Base-by-base conservation (phyloP, 2,329 filamentous ascomycete genomes). In the Polytolypa hystricis region DNA sequence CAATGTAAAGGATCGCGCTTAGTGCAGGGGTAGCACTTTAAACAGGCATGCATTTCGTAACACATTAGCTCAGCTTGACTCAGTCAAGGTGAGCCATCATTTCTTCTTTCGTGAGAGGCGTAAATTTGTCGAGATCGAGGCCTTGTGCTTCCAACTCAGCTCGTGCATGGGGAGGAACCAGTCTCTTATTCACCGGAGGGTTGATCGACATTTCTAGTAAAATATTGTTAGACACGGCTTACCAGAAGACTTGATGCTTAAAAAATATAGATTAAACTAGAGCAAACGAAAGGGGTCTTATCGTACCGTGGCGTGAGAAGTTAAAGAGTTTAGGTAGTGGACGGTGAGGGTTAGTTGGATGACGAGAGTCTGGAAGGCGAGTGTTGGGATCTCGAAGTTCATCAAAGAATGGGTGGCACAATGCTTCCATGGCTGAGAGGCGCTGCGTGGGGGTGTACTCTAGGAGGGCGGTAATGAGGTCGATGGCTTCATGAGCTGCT, bases 361-460 rank as follows among this genome's bases (percentile, higher is more conserved):
- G 86, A 57, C 91, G 82, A 16, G 91, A 98, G 60, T 98, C 91
- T 7, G 89, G 91, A 47, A 98, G 72, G 60, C 81, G 84, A 42
- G 87, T 96, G 58, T 62, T 78, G n/a, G 86, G 84, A 53, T 95
- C 86, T 53, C 91, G 77, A 45, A 98, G 72, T 64, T 98, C 91
- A 55, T 98, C 89, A 55, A 98, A 98, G 74, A 96, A 98, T 25
- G 91, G 86, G 54, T 98, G 91, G 40, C 93, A 82, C 87, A 98
- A 94, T 35, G 91, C 91, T 54, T 96, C 85, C 45, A 98, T 79
- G 15, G 91, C 86, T 5, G 85, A 84, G 47, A 95, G 73, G 52
- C 91, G 83, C 67, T 96, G 86, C 1, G 91, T 96, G 7, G 91
- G 91, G 0, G 91, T 98, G 65, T 98, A 98, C 66, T 98, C 91